Base-by-base conservation (phyloP, 2,329 filamentous ascomycete genomes). In the Pseudofabraea citricarpa region DNA sequence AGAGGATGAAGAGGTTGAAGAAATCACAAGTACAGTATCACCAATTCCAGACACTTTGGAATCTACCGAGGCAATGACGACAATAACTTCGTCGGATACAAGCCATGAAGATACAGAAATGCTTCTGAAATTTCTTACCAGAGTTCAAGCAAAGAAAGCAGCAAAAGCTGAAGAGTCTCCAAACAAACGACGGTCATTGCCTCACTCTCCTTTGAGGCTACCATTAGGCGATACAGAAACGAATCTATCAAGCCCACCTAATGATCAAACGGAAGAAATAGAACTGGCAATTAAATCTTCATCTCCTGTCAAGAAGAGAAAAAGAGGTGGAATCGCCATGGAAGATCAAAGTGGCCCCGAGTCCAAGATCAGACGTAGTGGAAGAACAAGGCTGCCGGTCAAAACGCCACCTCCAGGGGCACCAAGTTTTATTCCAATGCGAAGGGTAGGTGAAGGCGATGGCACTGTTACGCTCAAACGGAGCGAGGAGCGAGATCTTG, bases 401-500 rank as follows among this genome's bases (percentile, higher is more conserved):
- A 60, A 60, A 39, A 35, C 50, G 16, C 40, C 52, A 2, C 38
- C 50, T 4, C 43, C 50, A 5, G 45, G 48, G 23, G 58, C 56
- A 26, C 56, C 59, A 3, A 59, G 51, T 32, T 56, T 56, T 32
- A 63, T 62, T 33, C 58, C 60, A 7, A 51, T 63, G 15, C 56
- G 58, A 4, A 46, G 59, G 39, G 29, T 59, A 1, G 56, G 56
- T 7, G 58, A 61, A 36, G 52, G 46, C 8, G 58, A 61, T 27
- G 56, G 41, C 6, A 56, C 55, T 1, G 46, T 60, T 15, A 57
- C 54, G 7, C 42, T 61, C 8, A 50, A 47, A 29, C 61, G 64
- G 36, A 65, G 49, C 45, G 63, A 61, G 12, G 69, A 70, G 32
- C 69, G 68, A 51, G 66, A 71, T 36, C 51, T 71, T 7, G 67